Evolutionary conservation across 768 basidiomycete genomes (phyloP).

Genomic region (Naganishia vishniacii): DNA sequence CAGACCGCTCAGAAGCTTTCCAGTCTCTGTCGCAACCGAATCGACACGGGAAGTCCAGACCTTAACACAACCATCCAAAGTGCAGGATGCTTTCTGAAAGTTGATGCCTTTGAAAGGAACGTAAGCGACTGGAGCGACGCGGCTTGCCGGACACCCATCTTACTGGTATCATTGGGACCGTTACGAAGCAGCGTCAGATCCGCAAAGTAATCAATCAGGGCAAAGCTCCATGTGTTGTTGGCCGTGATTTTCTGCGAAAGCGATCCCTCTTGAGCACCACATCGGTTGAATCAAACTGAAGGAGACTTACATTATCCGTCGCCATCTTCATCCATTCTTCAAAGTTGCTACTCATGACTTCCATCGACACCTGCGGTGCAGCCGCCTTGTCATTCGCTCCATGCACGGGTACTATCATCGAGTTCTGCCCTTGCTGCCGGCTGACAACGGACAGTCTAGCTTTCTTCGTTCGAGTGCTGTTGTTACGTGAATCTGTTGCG

Average conservation of each 20-base stretch:
- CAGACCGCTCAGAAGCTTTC: constrained; percentile 86
- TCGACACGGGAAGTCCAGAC: constrained; percentile 99
- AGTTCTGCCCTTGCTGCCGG: constrained; percentile 12
- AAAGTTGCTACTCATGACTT: constrained; percentile 86
- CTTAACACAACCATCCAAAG: constrained; percentile 96
- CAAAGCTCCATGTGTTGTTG: constrained; percentile 94
- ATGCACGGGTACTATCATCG: constrained; percentile 15
- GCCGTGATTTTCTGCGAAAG: constrained; percentile 94
- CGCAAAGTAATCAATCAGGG: constrained; percentile 97
- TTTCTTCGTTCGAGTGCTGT: constrained; percentile 8
- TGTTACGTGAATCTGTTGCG: constrained; percentile 9
- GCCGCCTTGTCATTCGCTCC: constrained; percentile 8
- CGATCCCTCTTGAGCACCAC: neutral
- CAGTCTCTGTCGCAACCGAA: constrained; percentile 91
- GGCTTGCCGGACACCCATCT: constrained; percentile 21
- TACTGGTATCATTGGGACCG: constrained; percentile 66
- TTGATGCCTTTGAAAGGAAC: constrained; percentile 60
- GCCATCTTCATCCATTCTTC: constrained; percentile 99
- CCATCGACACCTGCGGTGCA: constrained; percentile 51
- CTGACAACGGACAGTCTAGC: constrained; percentile 14
- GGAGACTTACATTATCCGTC: constrained; percentile 78
- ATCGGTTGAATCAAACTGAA: neutral
- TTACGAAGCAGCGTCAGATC: constrained; percentile 95
- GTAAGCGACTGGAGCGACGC: neutral
- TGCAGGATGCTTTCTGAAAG: constrained; percentile 96